These are phyloP conservation scores for Colletotrichum karsti DNA, from an alignment of 2,329 filamentous ascomycete species.

Conservation along the genomic window DNA sequence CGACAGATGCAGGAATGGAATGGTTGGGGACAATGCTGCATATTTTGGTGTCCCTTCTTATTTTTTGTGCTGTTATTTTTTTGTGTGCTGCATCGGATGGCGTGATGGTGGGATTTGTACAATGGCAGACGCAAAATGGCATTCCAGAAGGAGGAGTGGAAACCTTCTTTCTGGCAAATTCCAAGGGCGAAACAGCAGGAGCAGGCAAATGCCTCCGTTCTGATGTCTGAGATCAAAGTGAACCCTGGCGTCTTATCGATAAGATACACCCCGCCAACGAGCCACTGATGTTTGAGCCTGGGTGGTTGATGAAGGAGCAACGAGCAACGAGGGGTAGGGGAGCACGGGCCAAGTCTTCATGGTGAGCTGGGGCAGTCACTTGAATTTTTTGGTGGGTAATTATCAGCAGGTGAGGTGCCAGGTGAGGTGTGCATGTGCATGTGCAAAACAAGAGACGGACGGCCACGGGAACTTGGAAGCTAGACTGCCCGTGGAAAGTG, in stretches of 20 bases:
- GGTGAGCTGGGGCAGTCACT: neutral
- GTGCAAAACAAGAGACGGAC: neutral
- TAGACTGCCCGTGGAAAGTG: neutral
- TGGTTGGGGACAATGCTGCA: neutral
- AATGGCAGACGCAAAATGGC: neutral
- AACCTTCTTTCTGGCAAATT: conserved; percentile 7
- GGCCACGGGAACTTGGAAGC: neutral
- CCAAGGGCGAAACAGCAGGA: neutral
- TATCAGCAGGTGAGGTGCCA: neutral
- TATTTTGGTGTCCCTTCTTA: too few species aligned
- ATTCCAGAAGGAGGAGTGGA: neutral
- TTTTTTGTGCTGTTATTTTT: too few species aligned
- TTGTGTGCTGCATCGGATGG: too few species aligned
- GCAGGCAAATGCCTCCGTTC: neutral
- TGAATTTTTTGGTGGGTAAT: neutral
- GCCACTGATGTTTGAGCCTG: too few species aligned
- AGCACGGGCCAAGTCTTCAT: conserved; percentile 1
- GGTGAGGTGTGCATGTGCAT: neutral
- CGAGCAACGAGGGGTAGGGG: conserved; percentile 8
- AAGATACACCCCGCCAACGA: neutral
- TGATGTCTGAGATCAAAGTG: conserved; percentile 5
- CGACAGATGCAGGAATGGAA: neutral
- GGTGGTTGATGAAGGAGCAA: neutral
- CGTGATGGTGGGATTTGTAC: neutral
- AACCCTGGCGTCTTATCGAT: conserved; percentile 15